Base-by-base conservation (phyloP, 2,329 filamentous ascomycete genomes). In the Endothia cerciana region DNA sequence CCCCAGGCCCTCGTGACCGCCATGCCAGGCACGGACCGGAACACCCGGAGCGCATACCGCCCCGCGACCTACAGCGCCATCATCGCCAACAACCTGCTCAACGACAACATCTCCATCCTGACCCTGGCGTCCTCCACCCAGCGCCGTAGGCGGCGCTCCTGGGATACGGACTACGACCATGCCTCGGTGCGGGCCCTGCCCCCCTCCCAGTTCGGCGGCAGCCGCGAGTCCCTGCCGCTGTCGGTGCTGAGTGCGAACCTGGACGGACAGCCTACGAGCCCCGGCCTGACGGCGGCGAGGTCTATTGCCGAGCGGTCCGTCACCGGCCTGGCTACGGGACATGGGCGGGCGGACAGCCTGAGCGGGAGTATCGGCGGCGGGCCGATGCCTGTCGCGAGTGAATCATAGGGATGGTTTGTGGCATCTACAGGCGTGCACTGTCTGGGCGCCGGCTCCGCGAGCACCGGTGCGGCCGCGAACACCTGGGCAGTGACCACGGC, bases 61-160 rank as follows among this genome's bases (percentile, higher is more conserved):
- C 90, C 90, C 2, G 86, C 88, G 5, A 94, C 91, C 0, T 94
- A 94, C 76, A 86, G 83, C 60, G 87, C 85, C n/a, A 91, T 91
- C 1, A 94, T 91, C 0, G 91, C 92, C 62, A 93, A 94, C 77
- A 92, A 92, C 72, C 83, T 94, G 6, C 81, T 94, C 41, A 93
- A 91, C 1, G 92, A 96, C 76, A 92, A 96, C 74, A 92, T 92
- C 28, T 94, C 91, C 33, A 94, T 96, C 71, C 79, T 96, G 67
- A 96, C 92, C 0, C 83, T 96, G 17, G 92, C 92, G 2, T 94
- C 91, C 4, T 94, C 91, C 0, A 92, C 90, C 70, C 93, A 94
- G 78, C 87, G 90, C 45, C 86, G 89, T 36, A 88, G 92, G 43
- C 86, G 92, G 59, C 87, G 91, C 67, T 94, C 91, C 38, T 88